Percentiles rank a stretch among this genome's conserved stretches.
Evolutionary conservation across 2,329 filamentous ascomycete species (phyloP).

Genomic region (Rhytidhysteron rufulum): DNA sequence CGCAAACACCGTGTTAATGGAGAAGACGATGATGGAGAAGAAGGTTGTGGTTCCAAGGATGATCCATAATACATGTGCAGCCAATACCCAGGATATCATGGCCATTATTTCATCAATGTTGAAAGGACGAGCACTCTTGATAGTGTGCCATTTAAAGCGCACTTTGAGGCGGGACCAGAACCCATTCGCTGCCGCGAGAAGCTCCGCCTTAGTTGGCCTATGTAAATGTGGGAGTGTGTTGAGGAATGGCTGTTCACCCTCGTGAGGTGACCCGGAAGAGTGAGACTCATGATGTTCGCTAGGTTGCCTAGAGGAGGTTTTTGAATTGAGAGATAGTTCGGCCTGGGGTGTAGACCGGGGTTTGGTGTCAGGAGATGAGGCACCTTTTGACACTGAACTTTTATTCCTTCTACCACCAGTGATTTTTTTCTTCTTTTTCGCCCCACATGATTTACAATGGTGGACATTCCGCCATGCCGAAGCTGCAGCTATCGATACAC

Average conservation of each 20-base stretch:
- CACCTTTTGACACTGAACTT: conserved; percentile 30
- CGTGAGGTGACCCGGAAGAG: conserved; percentile 15
- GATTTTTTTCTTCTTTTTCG: conserved; percentile 12
- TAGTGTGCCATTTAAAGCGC: conserved; percentile 96
- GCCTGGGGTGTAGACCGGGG: conserved; percentile 23
- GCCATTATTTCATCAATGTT: conserved; percentile 95
- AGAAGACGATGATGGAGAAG: conserved; percentile 83
- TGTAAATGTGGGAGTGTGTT: conserved; percentile 65
- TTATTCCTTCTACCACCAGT: conserved; percentile 29
- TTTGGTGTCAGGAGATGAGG: conserved; percentile 17
- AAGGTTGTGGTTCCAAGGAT: conserved; percentile 97
- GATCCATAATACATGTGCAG: conserved; percentile 92
- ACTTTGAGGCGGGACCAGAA: conserved; percentile 90
- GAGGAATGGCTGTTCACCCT: conserved; percentile 46
- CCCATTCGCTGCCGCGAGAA: conserved; percentile 84
- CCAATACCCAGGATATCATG: conserved; percentile 89
- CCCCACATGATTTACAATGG: conserved; percentile 18
- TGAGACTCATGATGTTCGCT: conserved; percentile 14
- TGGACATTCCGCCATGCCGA: conserved; percentile 27
- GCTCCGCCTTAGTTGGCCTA: conserved; percentile 87
- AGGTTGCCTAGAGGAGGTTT: conserved; percentile 19
- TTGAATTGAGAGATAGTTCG: conserved; percentile 26
- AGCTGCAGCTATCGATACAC: conserved; percentile 20
- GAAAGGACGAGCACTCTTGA: conserved; percentile 88
- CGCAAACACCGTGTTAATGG: conserved; percentile 93